Evolutionary conservation across 306 rosid genomes (phyloP), one percentile per base, ranked within the genome.

Genomic region (Glycine tomentella): DNA sequence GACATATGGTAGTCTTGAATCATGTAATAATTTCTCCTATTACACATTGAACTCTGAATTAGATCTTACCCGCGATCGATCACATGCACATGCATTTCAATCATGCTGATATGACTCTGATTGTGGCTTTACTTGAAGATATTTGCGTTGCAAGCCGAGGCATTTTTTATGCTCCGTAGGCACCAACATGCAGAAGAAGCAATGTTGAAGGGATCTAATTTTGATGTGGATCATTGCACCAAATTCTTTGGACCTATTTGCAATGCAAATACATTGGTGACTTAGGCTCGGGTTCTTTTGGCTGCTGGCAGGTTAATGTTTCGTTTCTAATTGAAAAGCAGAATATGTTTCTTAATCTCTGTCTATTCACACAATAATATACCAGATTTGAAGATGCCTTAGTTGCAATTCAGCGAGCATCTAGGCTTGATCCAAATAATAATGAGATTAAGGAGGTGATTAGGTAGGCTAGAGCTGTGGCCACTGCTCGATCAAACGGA

Each of bases 111-210:
- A 11, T 40, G 66, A 59, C 14, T 34, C 9, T 61, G 33, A 44
- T 55, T 59, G 63, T 72, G 83, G 64, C 62, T n/a, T n/a, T 61
- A 48, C n/a, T 46, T 55, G 63, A 83, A 93, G 98, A 93, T 91
- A 77, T 89, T 78, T 84, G 88, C 90, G 48, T 66, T 93, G 86
- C 90, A 90, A 91, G 95, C 98, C 0, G 92, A 93, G 86, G 98
- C 95, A 57, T 80, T 89, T 49, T 56, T 91, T 74, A 93, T 85
- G 91, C 92, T 93, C 53, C 91, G 83, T 65, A 93, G 72, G 82
- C 90, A 87, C 68, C 89, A 91, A 81, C 93, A 93, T n/a, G 97
- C 98, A 52, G 97, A 85, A 17, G 89, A 81, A 58, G 81, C 90
- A 68, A 71, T 91, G 56, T 84, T 84, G 50, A 90, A 79, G 70